Evolutionary conservation across 805 yeast genomes (phyloP), one percentile per base, ranked within the genome.

Genomic region (Tetrapisispora fleetii): DNA sequence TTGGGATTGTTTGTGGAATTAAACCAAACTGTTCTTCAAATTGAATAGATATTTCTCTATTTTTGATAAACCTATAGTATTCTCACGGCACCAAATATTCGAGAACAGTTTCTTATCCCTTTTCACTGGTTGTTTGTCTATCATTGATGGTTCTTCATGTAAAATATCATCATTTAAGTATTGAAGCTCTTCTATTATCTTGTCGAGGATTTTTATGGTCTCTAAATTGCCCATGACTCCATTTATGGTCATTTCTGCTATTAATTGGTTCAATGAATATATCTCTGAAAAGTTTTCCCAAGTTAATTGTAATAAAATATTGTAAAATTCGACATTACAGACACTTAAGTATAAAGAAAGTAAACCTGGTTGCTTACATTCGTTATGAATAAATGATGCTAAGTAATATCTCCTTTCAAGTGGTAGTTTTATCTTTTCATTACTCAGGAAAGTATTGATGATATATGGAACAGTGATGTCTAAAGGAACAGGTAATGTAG

Each of bases 271-370:
- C 37, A 57, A 45, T 40, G 51, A 55, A 24, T 48, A 47, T 16
- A 63, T 47, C 6, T 63, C 64, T 28, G 54, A 54, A 45, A 48
- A 62, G 40, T 60, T 58, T 4, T 53, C 55, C 68, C 68, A 64
- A 4, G 62, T 50, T n/a, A 56, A 49, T 33, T 56, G 50, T 14
- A 64, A 28, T n/a, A 64, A 46, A 11, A 57, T 24, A 45, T 64
- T 64, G 52, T 64, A 64, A 43, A 64, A 59, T 32, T 57, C 65
- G 2, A 57, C 55, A 39, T 56, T 58, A 50, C 67, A 63, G 39
- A 63, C 54, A 45, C 57, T 58, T 47, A 64, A 43, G 46, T 64
- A 64, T 37, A 62, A 49, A 3, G 62, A 53, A 1, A 63, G 43
- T 37, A 63, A 64, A 5, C 52, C 41, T n/a, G 52, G 50, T 5